Evolutionary conservation across 23 red algal genomes (phyloP).

Genomic region (Porphyridium purpureum): DNA sequence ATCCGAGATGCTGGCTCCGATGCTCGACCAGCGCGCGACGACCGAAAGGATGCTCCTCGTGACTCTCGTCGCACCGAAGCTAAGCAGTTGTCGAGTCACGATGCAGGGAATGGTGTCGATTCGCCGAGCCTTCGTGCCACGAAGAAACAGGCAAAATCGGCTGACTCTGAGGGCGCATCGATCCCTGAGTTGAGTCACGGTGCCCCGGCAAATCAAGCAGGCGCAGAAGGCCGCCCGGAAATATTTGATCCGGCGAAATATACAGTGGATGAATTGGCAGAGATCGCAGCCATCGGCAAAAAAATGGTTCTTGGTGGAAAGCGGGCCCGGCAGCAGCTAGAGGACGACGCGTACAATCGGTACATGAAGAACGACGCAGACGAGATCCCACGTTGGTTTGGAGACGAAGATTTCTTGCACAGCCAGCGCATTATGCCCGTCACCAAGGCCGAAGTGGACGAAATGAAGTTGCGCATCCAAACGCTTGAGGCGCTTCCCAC

Average conservation of each 20-base stretch:
- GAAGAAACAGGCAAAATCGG: background rate
- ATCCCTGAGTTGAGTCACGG: too few relatives aligned
- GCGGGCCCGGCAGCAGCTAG: conserved; percentile 23
- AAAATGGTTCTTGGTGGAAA: conserved; percentile 31
- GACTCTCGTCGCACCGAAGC: background rate
- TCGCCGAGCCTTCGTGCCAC: background rate
- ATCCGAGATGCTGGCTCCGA: too few relatives aligned
- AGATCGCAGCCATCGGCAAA: conserved; percentile 47
- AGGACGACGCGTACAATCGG: conserved; percentile 79
- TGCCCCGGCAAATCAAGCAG: too few relatives aligned
- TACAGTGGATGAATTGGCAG: conserved; percentile 49
- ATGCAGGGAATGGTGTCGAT: background rate
- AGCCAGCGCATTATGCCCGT: conserved; percentile 26
- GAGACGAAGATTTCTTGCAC: conserved; percentile 37
- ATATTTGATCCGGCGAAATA: conserved; percentile 31
- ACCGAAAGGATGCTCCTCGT: background rate
- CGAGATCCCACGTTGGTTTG: conserved; percentile 79
- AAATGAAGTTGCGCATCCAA: conserved; percentile 28
- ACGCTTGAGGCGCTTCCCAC: conserved; percentile 26
- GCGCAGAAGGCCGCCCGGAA: background rate
- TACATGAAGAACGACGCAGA: conserved; percentile 68
- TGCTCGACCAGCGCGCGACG: too few relatives aligned
- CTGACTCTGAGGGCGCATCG: background rate
- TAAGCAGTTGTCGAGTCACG: background rate
- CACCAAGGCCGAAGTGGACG: conserved; percentile 34